Evolutionary conservation across 257 asterid genomes (phyloP), one percentile per base, ranked within the genome.

Genomic region (Prunella vulgaris): DNA sequence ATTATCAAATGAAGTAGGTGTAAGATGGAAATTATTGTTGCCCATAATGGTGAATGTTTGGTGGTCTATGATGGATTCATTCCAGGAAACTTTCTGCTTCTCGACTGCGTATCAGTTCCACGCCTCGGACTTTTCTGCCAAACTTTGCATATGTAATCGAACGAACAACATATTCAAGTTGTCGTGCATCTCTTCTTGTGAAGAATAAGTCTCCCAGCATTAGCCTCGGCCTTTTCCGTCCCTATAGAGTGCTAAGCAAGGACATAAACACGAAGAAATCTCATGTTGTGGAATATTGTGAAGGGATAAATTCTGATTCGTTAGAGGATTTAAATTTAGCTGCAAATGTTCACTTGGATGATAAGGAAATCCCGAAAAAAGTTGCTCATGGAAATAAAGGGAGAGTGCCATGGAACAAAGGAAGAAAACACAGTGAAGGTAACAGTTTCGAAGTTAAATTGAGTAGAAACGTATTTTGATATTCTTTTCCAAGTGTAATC

Each of bases 351-450:
- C 72, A 25, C 48, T 75, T 24, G 75, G 81, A 82, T 46, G 73
- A 66, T 28, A 74, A 74, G 66, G 84, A 78, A 77, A 53, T 73
- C 38, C 77, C 72, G 60, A 69, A 64, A 72, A 86, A 76, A 78
- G 74, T 58, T 57, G 81, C 78, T 37, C 77, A 77, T 25, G 88
- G 84, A 40, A 93, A 90, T 81, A 93, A 83, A 81, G 97, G 97
- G 76, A 90, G 73, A 71, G 83, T 82, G 14, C 95, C 99, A 10
- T 93, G 99, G 97, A 93, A 93, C 79, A 90, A 87, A 82, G 99
- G 99, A 74, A 75, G 71, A 62, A 87, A 73, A 74, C 97, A 93
- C 77, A 87, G 84, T 72, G 90, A 80, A 84, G 98, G 98, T 88
- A 76, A 66, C 37, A 53, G 25, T 70, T 67, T 65, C 15, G 25